Evolutionary conservation across 2,329 filamentous ascomycete species (phyloP), one percentile per base, ranked within the genome.

Genomic region (Fusarium sp.): DNA sequence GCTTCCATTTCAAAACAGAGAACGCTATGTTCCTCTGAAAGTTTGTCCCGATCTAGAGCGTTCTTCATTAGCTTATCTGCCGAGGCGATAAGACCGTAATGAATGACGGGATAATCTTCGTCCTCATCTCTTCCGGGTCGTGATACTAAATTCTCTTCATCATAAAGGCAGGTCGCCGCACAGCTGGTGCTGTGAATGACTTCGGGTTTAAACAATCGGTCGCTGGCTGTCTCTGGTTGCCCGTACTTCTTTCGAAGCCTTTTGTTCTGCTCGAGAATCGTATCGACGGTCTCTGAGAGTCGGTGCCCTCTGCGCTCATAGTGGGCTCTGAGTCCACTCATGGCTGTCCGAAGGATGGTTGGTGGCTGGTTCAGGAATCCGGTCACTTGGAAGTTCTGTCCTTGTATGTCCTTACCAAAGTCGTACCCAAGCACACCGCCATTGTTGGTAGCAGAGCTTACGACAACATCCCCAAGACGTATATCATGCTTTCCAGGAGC

Each of bases 401-500:
- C 49, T 42, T 72, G 65, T 5, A 68, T 57, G 8, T 58, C 37
- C 32, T 74, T 74, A n/a, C 71, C 74, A 34, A 53, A 71, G 57
- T 74, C 70, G 40, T 56, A 69, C 11, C 67, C 61, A 16, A 65
- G 45, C 2, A 70, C 57, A 1, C 61, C 65, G 34, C 56, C 18
- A 51, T 4, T 48, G 32, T 9, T 32, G 22, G 0, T 3, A 16
- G 4, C 1, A 56, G 64, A 10, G 27, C 64, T 61, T 2, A 67
- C 67, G 0, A 67, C 67, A 2, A 69, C 52, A 46, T 69, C 67
- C 4, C 67, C 67, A 3, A 67, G 52, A 5, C 64, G 29, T 6
- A 69, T 60, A 1, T 56, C 49, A 2, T 45, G 52, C 8, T 18
- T 34, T 5, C 32, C 32, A 22, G 64, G 64, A 1, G 65, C 30